A percentile compares a stretch with the other conserved stretches of the same genome.
These are phyloP conservation scores for Niveomyces coronatus DNA, from an alignment of 2,329 filamentous ascomycete genomes.

Conservation along the genomic window DNA sequence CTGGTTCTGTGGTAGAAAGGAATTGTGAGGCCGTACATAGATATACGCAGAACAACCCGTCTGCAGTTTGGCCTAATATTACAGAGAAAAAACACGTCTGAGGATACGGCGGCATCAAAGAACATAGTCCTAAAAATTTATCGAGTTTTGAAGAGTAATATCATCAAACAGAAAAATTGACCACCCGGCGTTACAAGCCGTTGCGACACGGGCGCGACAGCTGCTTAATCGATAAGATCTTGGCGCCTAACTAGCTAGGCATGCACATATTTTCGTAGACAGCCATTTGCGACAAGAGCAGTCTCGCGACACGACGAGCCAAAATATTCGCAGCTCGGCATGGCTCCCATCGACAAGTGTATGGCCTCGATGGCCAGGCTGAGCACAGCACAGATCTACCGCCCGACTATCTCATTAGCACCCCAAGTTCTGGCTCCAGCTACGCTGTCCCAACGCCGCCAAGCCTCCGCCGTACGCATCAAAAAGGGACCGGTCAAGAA, in stretches of 20 bases:
- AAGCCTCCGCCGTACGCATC: constrained; percentile 29
- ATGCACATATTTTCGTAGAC: constrained; percentile 4
- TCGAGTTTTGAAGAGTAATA: no score
- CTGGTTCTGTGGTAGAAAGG: no score
- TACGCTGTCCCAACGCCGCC: constrained; percentile 31
- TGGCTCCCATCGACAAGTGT: constrained; percentile 44
- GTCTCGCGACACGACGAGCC: background rate
- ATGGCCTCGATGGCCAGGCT: constrained; percentile 44
- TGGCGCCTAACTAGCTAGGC: constrained; percentile 19
- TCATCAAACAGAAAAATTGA: no score
- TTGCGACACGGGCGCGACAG: background rate
- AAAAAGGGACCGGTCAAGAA: constrained; percentile 43
- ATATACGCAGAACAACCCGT: no score
- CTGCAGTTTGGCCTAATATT: no score
- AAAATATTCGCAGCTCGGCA: constrained; percentile 16
- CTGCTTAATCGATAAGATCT: constrained; percentile 16
- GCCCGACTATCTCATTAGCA: constrained; percentile 34
- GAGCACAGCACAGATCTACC: constrained; percentile 29
- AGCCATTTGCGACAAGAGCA: constrained; percentile 10
- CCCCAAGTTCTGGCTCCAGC: constrained; percentile 40
- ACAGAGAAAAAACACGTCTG: no score
- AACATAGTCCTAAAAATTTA: no score
- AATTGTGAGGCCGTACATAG: no score
- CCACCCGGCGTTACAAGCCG: no score
- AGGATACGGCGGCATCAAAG: no score